Evolutionary conservation across 192 early-diverging fungal species (phyloP), one percentile per base, ranked within the genome.

Genomic region (Coemansia sp.): DNA sequence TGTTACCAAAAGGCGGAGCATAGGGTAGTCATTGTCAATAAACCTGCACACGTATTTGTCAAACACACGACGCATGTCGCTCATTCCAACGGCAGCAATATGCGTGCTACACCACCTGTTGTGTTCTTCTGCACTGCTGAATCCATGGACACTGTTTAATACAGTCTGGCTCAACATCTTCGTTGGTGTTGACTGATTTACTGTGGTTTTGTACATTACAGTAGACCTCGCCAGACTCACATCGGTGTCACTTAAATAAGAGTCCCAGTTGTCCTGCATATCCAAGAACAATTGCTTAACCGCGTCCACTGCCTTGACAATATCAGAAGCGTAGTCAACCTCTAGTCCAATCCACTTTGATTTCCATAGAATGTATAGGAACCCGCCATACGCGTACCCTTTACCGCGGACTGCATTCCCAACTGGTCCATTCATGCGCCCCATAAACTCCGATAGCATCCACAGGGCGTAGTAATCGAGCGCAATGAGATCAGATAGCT

Each of bases 381-480:
- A 84, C 11, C 87, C 86, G 67, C 86, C 90, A 72, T 95, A 95
- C 0, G 93, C 91, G 61, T 86, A 92, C 36, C 90, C 89, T 32
- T 80, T 79, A 11, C 93, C 93, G 46, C 94, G 87, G 32, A 94
- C 87, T 0, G 89, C 87, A 9, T 83, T 89, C 78, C 88, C 93
- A 5, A 95, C 74, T 0, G 91, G 91, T 0, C 94, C 94, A 56
- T 94, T 93, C 5, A 84, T 79, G 32, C 89, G 83, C 9, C 88
- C 85, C 10, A 95, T 71, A 9, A 94, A 68, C 63, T 90, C 89
- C 18, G 85, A 77, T n/a, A 95, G 72, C 37, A 94, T 70, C 1
- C 63, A 43, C 4, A 93, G 86, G 43, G 87, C 84, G 40, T 78
- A 86, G 32, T 73, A 76, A 65, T 89, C 87, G 42, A 82, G 32